These are phyloP conservation scores for Ceriops tagal DNA, from an alignment of 345 rosid species.

Conservation along the genomic window DNA sequence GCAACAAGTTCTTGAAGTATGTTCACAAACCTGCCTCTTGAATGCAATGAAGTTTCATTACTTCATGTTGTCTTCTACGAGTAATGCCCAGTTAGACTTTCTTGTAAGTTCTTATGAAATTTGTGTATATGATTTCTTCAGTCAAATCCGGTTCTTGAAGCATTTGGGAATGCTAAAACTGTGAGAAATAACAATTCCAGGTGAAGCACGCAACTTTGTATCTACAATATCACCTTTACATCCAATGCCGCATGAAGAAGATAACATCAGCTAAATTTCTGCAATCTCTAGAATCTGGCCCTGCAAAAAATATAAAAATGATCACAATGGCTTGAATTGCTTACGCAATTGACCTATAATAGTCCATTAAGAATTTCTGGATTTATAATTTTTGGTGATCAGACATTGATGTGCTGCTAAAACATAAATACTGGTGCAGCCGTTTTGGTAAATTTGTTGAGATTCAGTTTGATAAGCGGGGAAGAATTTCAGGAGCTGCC, in stretches of 20 bases:
- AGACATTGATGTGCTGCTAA: constrained; percentile 27
- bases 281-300: not conserved
- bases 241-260: not conserved
- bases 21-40: constrained; percentile 11
- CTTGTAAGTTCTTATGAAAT: constrained; percentile 12
- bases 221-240: not conserved
- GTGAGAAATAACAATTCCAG: constrained; percentile 90
- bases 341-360: not conserved
- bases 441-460: constrained; percentile 96
- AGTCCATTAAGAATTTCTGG: not conserved
- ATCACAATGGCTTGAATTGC: not conserved
- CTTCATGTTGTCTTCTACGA: not conserved
- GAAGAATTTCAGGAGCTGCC: constrained; percentile 99
- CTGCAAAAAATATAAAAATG: not conserved
- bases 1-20: constrained; percentile 93
- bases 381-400: constrained; percentile 13
- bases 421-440: constrained; percentile 45
- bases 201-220: constrained; percentile 28
- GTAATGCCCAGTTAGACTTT: constrained; percentile 11
- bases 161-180: constrained; percentile 96
- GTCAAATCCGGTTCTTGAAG: constrained; percentile 98
- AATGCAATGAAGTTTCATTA: constrained; percentile 4
- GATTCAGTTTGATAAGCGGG: constrained; percentile 93
- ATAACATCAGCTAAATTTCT: not conserved
- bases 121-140: constrained; percentile 38